These are phyloP conservation scores for Trichoderma breve DNA, from an alignment of 2,329 filamentous ascomycete genomes.

Conservation along the genomic window DNA sequence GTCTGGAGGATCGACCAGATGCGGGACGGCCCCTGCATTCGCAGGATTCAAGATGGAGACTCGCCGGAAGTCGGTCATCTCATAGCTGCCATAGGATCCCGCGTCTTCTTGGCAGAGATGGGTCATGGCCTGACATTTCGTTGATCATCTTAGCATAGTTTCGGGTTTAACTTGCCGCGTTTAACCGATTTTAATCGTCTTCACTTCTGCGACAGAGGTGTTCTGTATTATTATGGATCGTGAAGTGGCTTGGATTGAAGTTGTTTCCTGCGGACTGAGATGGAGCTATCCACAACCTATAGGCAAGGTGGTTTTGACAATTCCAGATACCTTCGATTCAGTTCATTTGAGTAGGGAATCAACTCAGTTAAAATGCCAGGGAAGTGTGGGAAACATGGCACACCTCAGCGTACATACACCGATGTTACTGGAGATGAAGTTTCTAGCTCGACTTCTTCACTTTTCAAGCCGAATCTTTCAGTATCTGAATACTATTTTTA, in stretches of 20 bases:
- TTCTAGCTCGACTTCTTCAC: neutral
- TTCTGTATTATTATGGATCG: neutral
- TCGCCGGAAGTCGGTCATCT: neutral
- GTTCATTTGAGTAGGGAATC: neutral
- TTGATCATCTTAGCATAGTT: neutral
- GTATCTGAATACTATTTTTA: accelerated
- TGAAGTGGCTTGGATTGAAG: neutral
- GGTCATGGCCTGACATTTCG: neutral
- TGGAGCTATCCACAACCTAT: neutral
- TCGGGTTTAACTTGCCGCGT: neutral
- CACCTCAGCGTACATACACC: neutral
- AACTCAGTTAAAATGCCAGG: neutral
- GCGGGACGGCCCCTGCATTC: neutral
- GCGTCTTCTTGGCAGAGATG: neutral
- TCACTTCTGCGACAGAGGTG: neutral
- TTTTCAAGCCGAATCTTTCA: neutral
- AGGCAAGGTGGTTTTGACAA: neutral
- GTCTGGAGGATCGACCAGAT: neutral
- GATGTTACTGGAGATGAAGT: neutral
- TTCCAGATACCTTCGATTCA: neutral
- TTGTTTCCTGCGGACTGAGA: neutral
- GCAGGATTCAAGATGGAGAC: neutral
- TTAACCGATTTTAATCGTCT: neutral
- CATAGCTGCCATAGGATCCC: neutral
- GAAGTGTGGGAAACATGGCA: neutral